Evolutionary conservation across 345 rosid species (phyloP).

Genomic region (Nasturtium officinale): DNA sequence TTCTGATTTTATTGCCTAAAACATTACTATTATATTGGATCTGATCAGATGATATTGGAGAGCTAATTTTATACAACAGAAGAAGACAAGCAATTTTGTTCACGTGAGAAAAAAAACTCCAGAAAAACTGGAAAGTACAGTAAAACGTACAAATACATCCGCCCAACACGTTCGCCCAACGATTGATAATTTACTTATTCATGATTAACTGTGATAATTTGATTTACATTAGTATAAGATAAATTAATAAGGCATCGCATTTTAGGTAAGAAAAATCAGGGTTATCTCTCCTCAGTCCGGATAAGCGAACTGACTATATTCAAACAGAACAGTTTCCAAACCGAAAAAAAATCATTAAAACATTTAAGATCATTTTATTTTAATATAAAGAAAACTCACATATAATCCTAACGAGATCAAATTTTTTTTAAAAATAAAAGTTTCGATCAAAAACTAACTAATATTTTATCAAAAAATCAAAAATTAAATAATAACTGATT

Average conservation of each 20-base stretch:
- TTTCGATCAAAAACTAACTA: neutral
- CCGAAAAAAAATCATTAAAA: too few species aligned
- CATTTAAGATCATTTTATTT: too few species aligned
- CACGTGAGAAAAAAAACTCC: constrained; percentile 41
- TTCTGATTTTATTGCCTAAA: neutral
- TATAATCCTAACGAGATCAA: too few species aligned
- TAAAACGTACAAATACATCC: constrained; percentile 30
- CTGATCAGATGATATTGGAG: constrained; percentile 1
- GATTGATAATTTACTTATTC: neutral
- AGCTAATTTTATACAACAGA: constrained; percentile 8
- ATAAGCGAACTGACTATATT: too few species aligned
- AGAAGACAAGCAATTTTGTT: constrained; percentile 32
- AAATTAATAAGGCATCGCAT: neutral
- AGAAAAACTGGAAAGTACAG: constrained; percentile 35
- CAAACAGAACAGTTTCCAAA: too few species aligned
- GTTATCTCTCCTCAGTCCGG: too few species aligned
- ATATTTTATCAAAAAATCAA: too few species aligned
- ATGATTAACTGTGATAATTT: neutral
- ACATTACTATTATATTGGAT: neutral
- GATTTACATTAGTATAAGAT: neutral
- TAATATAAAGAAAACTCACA: neutral
- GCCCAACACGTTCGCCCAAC: neutral
- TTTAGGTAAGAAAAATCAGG: neutral
- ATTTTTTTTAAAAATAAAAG: too few species aligned
- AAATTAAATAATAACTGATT: too few species aligned